Base-by-base conservation (phyloP, 2,329 filamentous ascomycete genomes). In the Trichoderma atrobrunneum region DNA sequence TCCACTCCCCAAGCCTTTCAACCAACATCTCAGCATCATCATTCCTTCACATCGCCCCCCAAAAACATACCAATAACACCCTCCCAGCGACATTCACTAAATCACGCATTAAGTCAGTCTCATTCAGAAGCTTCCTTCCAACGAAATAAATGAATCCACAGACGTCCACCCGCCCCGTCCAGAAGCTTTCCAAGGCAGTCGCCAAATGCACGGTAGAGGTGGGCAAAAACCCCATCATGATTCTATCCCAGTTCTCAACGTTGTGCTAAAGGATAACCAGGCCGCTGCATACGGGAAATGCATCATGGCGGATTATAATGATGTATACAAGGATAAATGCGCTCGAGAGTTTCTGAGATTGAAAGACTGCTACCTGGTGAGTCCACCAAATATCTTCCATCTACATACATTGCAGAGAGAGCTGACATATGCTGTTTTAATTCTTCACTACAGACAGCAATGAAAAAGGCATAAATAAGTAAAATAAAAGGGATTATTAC, bases 301-400 rank as follows among this genome's bases (percentile, higher is more conserved):
- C 80, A 91, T 99, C 75, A 88, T 95, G 65, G 89, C 90, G 51
- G 95, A 98, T 79, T 98, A 97, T 83, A 95, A 95, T 79, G 89
- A 94, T 5, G 89, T 97, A 3, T 89, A 94, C 77, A 97, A 97
- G 79, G 93, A 98, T 79, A 96, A 96, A 85, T 99, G 96, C 79
- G 86, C 87, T 5, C 90, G 89, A 72, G 94, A 98, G 79, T 98
- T 99, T 76, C 85, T 96, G 81, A 90, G 85, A 75, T 81, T 98
- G 63, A 97, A 97, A 80, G 87, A 97, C 76, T 98, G 95, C 79
- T 97, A 94, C 26, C 16, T 59, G 24, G 36, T 72, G 54, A 14
- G 67, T 63, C 10, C 1, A 43, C 24, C 5, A 54, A 21, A 21
- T 28, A 10, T 34, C 51, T 4, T 21, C 3, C 14, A 1, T 56